Conservation (phyloP, 2,329 filamentous ascomycete species). For the Penicillium hesseltinei region DNA sequence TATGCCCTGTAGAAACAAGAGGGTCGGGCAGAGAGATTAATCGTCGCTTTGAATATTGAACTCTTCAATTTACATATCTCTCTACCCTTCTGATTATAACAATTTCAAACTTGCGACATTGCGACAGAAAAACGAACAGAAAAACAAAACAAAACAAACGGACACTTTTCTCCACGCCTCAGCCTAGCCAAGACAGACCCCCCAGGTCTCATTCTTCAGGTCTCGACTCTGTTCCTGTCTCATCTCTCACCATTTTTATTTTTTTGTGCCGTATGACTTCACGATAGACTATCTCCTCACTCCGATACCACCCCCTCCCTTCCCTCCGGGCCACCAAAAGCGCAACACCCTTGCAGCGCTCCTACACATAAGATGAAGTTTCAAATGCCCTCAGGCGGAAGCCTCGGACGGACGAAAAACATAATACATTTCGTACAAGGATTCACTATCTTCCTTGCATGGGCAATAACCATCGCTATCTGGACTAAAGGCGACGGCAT, state of each 20-base stretch:
- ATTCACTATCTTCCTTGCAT: conserved; percentile 58
- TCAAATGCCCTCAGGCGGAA: conserved; percentile 35
- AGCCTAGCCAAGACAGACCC: background rate
- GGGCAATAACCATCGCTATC: conserved; percentile 58
- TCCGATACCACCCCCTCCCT: conserved; percentile 1
- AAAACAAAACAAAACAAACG: conserved; percentile 5
- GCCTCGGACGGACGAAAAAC: conserved; percentile 57
- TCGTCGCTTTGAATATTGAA: background rate
- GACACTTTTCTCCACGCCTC: background rate
- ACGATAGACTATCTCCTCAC: conserved; percentile 2
- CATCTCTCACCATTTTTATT: background rate
- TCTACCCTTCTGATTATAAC: background rate
- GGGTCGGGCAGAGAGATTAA: background rate
- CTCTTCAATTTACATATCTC: background rate
- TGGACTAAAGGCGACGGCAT: conserved; percentile 55
- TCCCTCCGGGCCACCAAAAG: conserved; percentile 6
- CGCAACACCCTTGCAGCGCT: conserved; percentile 23
- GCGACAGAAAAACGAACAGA: background rate
- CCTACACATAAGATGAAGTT: conserved; percentile 24
- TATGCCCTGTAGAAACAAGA: background rate
- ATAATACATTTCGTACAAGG: conserved; percentile 54
- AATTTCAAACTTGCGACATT: background rate
- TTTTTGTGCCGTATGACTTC: conserved; percentile 3
- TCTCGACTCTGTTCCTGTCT: background rate
- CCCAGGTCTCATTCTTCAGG: background rate